Evolutionary conservation across 1,139 yeast species (phyloP).

Genomic region (Saccharomyces hybrid): DNA sequence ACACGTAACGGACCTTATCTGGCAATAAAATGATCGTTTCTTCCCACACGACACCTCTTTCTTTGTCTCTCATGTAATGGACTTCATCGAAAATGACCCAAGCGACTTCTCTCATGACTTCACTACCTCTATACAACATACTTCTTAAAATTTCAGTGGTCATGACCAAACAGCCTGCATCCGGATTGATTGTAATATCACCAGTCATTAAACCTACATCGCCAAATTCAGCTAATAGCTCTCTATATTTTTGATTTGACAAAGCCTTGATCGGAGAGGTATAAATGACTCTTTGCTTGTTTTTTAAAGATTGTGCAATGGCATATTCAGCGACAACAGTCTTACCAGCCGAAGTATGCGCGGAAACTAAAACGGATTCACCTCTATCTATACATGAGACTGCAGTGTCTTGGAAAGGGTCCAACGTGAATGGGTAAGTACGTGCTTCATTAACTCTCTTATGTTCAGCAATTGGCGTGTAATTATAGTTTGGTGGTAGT

Average conservation of each 20-base stretch:
- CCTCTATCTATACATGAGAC: constrained; percentile 88
- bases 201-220: constrained; percentile 98
- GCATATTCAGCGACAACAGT: constrained; percentile 99
- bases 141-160: constrained; percentile 91
- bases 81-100: constrained; percentile 96
- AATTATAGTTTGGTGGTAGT: constrained; percentile 82
- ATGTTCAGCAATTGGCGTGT: constrained; percentile 82
- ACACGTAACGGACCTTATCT: constrained; percentile 82
- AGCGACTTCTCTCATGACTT: constrained; percentile 91
- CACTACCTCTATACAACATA: constrained; percentile 91
- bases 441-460: constrained; percentile 68
- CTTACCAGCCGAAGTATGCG: constrained; percentile 98
- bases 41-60: constrained; percentile 99
- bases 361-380: constrained; percentile 95
- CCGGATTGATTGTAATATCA: constrained; percentile 94
- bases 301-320: constrained; percentile 84
- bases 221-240: constrained; percentile 81
- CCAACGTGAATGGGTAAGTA: constrained; percentile 82
- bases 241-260: constrained; percentile 94
- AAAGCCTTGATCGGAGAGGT: constrained; percentile 97
- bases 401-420: constrained; percentile 94
- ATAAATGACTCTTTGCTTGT: constrained; percentile 89
- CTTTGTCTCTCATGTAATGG: constrained; percentile 91
- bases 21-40: constrained; percentile 94
- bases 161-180: constrained; percentile 95